Conservation (phyloP, 2,329 filamentous ascomycete genomes). For the Ceratocystis ficicola region DNA sequence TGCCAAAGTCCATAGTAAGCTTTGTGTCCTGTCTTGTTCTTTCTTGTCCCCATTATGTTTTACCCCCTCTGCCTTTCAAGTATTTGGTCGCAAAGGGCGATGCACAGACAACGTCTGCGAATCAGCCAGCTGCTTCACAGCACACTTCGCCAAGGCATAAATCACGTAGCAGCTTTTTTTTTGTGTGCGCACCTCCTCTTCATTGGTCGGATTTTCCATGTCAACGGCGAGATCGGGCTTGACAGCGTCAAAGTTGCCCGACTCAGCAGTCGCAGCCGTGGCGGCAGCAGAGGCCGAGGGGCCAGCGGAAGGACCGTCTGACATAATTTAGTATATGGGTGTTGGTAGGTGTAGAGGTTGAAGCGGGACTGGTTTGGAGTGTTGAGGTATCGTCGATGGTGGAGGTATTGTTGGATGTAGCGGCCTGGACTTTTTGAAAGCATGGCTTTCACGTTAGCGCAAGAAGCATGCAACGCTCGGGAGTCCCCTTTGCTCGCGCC, state of each 20-base stretch:
- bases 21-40: slow-evolving; percentile 9
- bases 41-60: slow-evolving; percentile 3
- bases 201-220: slow-evolving; percentile 6
- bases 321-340: not conserved
- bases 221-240: slow-evolving; percentile 6
- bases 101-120: not conserved
- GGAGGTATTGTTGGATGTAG: not conserved
- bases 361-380: not conserved
- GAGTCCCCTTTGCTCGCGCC: too few species aligned
- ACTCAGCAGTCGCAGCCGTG: not conserved
- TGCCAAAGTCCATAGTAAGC: slow-evolving; percentile 11
- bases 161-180: slow-evolving; percentile 3
- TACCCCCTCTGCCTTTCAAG: not conserved
- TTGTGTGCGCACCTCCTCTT: slow-evolving; percentile 20
- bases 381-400: not conserved
- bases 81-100: not conserved
- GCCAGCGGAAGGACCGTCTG: not conserved
- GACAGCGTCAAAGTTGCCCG: not conserved
- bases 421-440: not conserved
- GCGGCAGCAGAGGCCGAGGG: not conserved
- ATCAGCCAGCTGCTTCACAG: not conserved
- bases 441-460: not conserved
- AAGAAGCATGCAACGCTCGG: not conserved
- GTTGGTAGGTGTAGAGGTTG: not conserved
- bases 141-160: not conserved